Evolutionary conservation across 2,329 filamentous ascomycete species (phyloP).

Genomic region (Macrophomina pseudophaseolina): DNA sequence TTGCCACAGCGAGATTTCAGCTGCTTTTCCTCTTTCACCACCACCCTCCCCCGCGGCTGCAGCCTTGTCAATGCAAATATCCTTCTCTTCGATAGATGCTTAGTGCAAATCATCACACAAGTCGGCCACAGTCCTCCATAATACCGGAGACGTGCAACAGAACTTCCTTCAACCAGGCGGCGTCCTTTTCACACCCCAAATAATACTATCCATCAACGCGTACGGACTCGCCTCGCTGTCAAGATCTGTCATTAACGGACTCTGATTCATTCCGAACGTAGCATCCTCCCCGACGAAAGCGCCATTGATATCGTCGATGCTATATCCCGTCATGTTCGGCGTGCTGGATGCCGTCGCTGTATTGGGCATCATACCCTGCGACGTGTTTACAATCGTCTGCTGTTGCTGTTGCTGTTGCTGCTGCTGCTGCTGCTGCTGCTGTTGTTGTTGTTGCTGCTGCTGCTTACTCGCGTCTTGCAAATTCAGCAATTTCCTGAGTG

Average conservation of each 20-base stretch:
- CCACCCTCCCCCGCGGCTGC: background rate
- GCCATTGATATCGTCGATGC: constrained; percentile 44
- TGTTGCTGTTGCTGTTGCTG: constrained; percentile 43
- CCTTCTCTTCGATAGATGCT: background rate
- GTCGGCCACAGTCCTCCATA: too few species aligned
- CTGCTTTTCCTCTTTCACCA: too few species aligned
- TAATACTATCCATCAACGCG: constrained; percentile 55
- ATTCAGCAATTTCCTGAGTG: constrained; percentile 50
- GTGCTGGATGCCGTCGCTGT: constrained; percentile 15
- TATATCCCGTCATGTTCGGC: constrained; percentile 36
- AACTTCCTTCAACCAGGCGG: constrained; percentile 20
- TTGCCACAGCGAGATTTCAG: too few species aligned
- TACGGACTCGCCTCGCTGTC: constrained; percentile 53
- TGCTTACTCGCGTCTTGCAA: constrained; percentile 37
- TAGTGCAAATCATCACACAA: background rate
- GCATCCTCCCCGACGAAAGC: constrained; percentile 41
- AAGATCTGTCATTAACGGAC: constrained; percentile 40
- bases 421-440: constrained; percentile 39
- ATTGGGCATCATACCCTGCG: constrained; percentile 31
- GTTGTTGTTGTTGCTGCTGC: constrained; percentile 44
- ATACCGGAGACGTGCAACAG: too few species aligned
- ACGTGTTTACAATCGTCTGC: constrained; percentile 27
- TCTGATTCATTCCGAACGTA: constrained; percentile 36
- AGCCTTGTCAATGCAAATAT: background rate
- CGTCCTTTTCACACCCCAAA: constrained; percentile 44